Evolutionary conservation across 371 early-diverging fungal species (phyloP), one percentile per base, ranked within the genome.

Genomic region (Mortierella sp.): DNA sequence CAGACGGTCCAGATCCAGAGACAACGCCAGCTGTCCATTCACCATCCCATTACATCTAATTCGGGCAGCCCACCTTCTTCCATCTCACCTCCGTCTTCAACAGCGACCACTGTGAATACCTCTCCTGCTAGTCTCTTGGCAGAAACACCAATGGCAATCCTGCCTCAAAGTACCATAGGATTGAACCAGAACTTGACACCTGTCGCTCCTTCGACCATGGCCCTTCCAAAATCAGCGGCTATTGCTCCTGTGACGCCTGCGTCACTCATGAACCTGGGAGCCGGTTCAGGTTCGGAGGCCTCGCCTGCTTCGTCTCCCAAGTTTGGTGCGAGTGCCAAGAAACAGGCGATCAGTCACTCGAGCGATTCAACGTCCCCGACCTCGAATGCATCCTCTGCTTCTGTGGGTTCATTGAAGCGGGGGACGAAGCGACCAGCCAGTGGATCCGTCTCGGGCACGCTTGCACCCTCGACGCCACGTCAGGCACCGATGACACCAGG

Each of bases 161-260:
- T 14, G 16, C 26, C 56, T 5, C 14, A 15, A 15, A 52, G 53
- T 19, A 46, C 46, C 46, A 9, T 16, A 11, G 16, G 46, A 9
- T 11, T 16, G 11, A 46, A 9, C 9, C 11, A 11, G 16, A 55
- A 23, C 12, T 19, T 28, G 9, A 55, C 55, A 9, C 55, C 55
- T 23, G 28, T 4, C 55, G 26, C 55, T 18, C 23, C 55, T 9
- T 28, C 55, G 37, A 18, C 57, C 5, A 37, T 55, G 16, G 7
- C 25, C 23, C 37, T 73, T n/a, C 60, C 76, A 43, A 80, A 72
- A 44, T 60, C 76, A n/a, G 81, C 83, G 19, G 81, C 83, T 43
- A 55, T 89, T 43, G 88, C 87, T 23, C 92, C 90, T n/a, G 89
- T 89, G 23, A 93, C 91, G 1, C 92, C 92, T 3, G 88, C 90